These are phyloP conservation scores for Salix viminalis DNA, from an alignment of 345 rosid genomes.

Conservation along the genomic window DNA sequence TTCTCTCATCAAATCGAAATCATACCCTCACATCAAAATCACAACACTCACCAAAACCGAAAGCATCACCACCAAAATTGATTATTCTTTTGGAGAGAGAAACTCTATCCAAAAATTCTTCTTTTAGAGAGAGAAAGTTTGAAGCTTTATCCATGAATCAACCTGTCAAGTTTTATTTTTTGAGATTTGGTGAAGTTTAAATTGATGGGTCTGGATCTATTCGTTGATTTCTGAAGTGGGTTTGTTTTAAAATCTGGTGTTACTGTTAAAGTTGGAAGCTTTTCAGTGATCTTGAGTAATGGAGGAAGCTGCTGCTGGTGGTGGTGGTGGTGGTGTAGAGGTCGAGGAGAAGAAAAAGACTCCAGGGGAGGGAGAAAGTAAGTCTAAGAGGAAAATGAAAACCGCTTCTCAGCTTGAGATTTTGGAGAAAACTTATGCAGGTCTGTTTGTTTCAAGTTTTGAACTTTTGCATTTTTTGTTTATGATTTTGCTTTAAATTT, in stretches of 20 bases:
- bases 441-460: conserved; percentile 26
- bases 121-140: background rate
- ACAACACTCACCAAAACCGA: conserved; percentile 24
- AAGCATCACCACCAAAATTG: background rate
- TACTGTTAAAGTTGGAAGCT: background rate
- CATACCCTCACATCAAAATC: conserved; percentile 61
- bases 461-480: background rate
- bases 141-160: background rate
- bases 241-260: background rate
- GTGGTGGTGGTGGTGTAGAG: conserved; percentile 28
- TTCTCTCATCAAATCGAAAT: conserved; percentile 23
- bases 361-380: conserved; percentile 48
- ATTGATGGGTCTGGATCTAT: background rate
- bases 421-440: conserved; percentile 73
- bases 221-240: background rate
- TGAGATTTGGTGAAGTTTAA: background rate
- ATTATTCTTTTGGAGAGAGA: conserved; percentile 8
- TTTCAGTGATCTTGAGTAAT: conserved; percentile 20
- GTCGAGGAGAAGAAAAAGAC: conserved; percentile 61
- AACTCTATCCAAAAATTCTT: background rate
- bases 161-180: background rate
- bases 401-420: conserved; percentile 87
- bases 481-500: background rate
- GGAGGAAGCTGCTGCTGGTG: conserved; percentile 32
- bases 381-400: conserved; percentile 86